These are phyloP conservation scores for Boletus edulis DNA, from an alignment of 768 basidiomycete genomes.

Conservation along the genomic window DNA sequence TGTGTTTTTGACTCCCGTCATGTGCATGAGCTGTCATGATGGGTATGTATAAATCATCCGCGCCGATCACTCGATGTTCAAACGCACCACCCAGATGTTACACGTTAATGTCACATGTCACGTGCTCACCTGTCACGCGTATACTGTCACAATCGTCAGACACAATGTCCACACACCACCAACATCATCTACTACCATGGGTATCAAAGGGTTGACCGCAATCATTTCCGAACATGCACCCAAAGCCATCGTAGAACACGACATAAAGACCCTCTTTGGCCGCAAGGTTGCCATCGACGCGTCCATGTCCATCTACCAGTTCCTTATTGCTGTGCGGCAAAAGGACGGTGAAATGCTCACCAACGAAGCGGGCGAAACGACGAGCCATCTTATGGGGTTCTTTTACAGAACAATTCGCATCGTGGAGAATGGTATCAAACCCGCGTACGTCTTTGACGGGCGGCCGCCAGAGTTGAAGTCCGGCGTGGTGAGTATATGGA, in stretches of 20 bases:
- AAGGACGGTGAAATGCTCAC: constrained; percentile 95
- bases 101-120: constrained; percentile 8
- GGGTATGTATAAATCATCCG: no score
- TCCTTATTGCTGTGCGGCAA: constrained; percentile 96
- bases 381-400: constrained; percentile 98
- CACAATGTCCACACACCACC: background rate
- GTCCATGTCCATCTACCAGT: constrained; percentile 96
- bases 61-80: no score
- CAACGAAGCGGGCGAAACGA: constrained; percentile 97
- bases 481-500: constrained; percentile 72
- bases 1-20: no score
- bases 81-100: no score
- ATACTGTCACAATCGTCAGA: constrained; percentile 10
- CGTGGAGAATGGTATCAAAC: constrained; percentile 98
- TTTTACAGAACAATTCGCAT: constrained; percentile 98
- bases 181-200: constrained; percentile 46
- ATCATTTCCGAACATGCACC: constrained; percentile 91
- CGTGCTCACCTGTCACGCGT: constrained; percentile 10
- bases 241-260: constrained; percentile 80
- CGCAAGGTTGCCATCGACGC: constrained; percentile 99
- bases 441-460: constrained; percentile 97
- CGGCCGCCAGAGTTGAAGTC: constrained; percentile 98
- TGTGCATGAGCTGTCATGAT: no score
- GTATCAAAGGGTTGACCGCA: constrained; percentile 94
- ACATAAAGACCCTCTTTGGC: constrained; percentile 96